These are phyloP conservation scores for Suillus subluteus DNA, from an alignment of 768 basidiomycete genomes.

Conservation along the genomic window DNA sequence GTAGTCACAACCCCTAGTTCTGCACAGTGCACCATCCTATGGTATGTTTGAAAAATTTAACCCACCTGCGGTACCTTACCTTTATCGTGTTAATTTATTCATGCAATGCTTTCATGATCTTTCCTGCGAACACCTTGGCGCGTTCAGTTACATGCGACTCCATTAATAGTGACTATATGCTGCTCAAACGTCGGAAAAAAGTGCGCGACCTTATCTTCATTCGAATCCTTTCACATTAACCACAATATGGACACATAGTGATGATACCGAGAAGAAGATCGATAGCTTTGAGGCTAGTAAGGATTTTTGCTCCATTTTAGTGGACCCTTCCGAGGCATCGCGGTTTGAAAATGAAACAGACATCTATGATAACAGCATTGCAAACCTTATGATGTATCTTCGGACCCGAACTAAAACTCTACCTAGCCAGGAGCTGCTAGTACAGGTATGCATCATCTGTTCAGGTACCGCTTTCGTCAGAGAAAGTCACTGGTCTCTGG, in stretches of 20 bases:
- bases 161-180: not conserved
- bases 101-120: slow-evolving; percentile 1
- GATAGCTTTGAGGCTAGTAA: not conserved
- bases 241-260: not conserved
- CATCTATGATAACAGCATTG: slow-evolving; percentile 58
- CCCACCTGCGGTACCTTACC: not conserved
- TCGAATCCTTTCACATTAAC: not conserved
- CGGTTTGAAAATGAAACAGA: slow-evolving; percentile 54
- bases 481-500: slow-evolving; percentile 52
- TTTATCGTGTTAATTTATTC: not conserved
- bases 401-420: not conserved
- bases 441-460: slow-evolving; percentile 58
- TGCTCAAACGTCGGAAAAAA: not conserved
- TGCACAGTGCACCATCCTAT: not conserved
- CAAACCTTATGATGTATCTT: not conserved
- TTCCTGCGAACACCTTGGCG: slow-evolving; percentile 3
- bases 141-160: not conserved
- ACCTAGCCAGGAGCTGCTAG: slow-evolving; percentile 49
- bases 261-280: not conserved
- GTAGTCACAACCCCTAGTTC: not conserved
- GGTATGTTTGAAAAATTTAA: not conserved
- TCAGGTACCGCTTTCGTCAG: slow-evolving; percentile 61
- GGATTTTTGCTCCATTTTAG: slow-evolving; percentile 20
- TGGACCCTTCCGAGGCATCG: slow-evolving; percentile 44
- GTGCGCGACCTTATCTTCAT: not conserved